These are phyloP conservation scores for Sarocladium brachiariae DNA, from an alignment of 2,329 filamentous ascomycete species.

Conservation along the genomic window DNA sequence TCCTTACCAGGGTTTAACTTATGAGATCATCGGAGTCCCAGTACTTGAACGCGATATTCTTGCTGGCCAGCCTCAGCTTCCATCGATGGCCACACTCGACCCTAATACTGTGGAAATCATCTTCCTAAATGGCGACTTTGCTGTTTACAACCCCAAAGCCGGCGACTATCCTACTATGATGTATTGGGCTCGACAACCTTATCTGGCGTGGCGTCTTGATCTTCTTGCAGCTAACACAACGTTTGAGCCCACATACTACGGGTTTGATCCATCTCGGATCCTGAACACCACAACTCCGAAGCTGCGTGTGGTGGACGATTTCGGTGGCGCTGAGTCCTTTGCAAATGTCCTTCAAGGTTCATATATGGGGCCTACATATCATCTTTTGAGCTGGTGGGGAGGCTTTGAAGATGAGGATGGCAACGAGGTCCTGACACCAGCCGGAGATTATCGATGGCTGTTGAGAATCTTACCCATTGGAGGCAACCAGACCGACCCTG, in stretches of 20 bases:
- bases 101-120: neutral
- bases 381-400: conserved; percentile 2
- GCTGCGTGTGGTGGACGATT: conserved; percentile 2
- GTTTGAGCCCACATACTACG: conserved; percentile 9
- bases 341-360: neutral
- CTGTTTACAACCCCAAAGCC: neutral
- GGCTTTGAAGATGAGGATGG: neutral
- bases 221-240: conserved; percentile 10
- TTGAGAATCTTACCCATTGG: conserved; percentile 4
- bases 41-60: conserved; percentile 4
- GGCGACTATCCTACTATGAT: neutral
- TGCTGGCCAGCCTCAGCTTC: neutral
- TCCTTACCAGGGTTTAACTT: conserved; percentile 8
- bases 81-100: neutral
- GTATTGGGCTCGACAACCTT: conserved; percentile 7
- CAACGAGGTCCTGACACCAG: neutral
- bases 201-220: conserved; percentile 2
- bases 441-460: conserved; percentile 3
- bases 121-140: neutral
- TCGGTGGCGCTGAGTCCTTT: conserved; percentile 9
- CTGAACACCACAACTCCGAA: conserved; percentile 4
- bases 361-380: neutral
- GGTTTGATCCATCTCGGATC: neutral
- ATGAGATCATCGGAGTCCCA: conserved; percentile 6
- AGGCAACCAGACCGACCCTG: neutral